Conservation (phyloP, 306 rosid genomes). For the Rubus idaeus region DNA sequence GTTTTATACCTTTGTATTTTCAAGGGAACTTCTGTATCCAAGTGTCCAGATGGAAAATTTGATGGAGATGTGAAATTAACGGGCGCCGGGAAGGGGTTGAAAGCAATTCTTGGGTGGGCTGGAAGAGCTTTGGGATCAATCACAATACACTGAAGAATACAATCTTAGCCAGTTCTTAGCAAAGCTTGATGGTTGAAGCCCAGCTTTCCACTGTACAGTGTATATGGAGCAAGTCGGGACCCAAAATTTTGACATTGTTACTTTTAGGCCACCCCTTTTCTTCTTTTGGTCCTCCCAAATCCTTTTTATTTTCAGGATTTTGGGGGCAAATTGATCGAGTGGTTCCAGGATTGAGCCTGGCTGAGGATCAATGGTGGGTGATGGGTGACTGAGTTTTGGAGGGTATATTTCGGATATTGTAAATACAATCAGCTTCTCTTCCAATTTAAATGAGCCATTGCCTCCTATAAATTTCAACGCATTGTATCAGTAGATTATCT, state of each 20-base stretch:
- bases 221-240: slow-evolving; percentile 34
- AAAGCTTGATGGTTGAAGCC: slow-evolving; percentile 78
- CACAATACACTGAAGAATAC: slow-evolving; percentile 95
- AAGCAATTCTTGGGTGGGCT: slow-evolving; percentile 94
- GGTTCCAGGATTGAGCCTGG: slow-evolving; percentile 13
- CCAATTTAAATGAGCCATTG: not conserved
- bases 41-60: slow-evolving; percentile 41
- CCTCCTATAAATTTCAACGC: not conserved
- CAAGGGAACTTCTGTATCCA: slow-evolving; percentile 58
- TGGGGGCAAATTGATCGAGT: slow-evolving; percentile 5
- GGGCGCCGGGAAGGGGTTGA: slow-evolving; percentile 80
- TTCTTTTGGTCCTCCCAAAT: slow-evolving; percentile 19
- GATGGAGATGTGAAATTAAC: slow-evolving; percentile 54
- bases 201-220: slow-evolving; percentile 31
- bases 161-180: slow-evolving; percentile 79
- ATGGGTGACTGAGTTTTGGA: slow-evolving; percentile 12
- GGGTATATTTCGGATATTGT: slow-evolving; percentile 35
- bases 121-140: slow-evolving; percentile 95
- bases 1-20: not conserved
- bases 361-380: slow-evolving; percentile 4
- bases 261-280: slow-evolving; percentile 1
- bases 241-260: slow-evolving; percentile 45
- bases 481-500: not conserved
- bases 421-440: slow-evolving; percentile 21
- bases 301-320: slow-evolving; percentile 12